Percentiles rank a stretch among this genome's conserved stretches.
Evolutionary conservation across 768 basidiomycete species (phyloP).

Genomic region (Lactifluus hygrophoroides): DNA sequence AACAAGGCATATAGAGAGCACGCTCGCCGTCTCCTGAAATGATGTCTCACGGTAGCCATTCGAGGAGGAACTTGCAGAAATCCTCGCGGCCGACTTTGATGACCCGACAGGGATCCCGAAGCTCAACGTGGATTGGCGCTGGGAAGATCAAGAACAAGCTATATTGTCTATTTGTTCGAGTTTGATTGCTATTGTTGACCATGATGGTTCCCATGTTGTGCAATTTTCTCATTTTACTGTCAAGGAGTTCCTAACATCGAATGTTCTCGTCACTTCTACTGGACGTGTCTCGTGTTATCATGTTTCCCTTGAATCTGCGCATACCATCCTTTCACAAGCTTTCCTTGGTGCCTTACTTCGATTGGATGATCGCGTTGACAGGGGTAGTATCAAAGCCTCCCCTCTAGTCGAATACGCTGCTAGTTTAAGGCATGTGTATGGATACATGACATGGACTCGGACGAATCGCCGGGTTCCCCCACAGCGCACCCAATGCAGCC

Average conservation of each 20-base stretch:
- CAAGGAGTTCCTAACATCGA: neutral
- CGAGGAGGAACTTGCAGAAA: neutral
- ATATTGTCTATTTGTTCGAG: neutral
- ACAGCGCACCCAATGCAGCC: neutral
- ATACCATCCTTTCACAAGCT: neutral
- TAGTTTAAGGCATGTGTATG: neutral
- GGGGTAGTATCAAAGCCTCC: no score
- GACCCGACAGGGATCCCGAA: neutral
- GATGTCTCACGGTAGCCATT: neutral
- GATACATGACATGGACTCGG: neutral
- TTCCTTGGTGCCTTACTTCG: neutral
- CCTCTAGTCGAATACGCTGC: neutral
- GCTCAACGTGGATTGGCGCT: neutral
- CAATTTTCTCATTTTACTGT: conserved; percentile 4
- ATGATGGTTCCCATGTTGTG: neutral
- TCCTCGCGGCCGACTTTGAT: neutral
- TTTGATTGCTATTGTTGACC: neutral
- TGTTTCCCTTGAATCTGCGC: neutral
- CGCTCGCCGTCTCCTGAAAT: conserved; percentile 1
- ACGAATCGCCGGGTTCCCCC: neutral
- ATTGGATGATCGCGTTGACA: neutral
- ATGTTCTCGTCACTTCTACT: neutral
- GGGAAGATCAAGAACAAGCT: neutral
- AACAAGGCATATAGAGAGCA: neutral
- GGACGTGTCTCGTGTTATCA: neutral